Base-by-base conservation (phyloP, 2,329 filamentous ascomycete genomes). In the Pseudopithomyces chartarum region DNA sequence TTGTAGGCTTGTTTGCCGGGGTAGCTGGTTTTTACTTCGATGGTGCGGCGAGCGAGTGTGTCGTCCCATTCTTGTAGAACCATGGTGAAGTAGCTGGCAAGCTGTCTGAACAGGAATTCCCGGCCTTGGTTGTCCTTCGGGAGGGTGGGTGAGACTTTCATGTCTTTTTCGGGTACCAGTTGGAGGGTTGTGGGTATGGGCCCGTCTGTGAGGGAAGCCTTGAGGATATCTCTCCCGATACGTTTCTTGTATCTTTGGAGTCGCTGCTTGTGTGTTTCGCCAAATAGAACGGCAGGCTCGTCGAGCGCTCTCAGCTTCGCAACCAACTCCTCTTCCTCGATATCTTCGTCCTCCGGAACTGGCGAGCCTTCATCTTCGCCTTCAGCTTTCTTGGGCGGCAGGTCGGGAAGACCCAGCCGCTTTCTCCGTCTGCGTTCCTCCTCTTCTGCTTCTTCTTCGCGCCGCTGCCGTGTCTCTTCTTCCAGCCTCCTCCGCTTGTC, bases 51-150 rank as follows among this genome's bases (percentile, higher is more conserved):
- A 6, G 85, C 85, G 67, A 99, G 85, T 5, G 93, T 92, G 39
- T 80, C 73, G 66, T 93, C 87, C 89, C 96, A 99, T 75, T 96
- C 94, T 43, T 83, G 85, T 56, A 99, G 81, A n/a, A 99, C 87
- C 87, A 99, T 92, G 52, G 91, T 96, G 79, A 99, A 98, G 80
- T 97, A 99, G 47, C 91, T 95, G 19, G 90, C 91, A 54, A 99
- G 82, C 76, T 99, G 94, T 11, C 94, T 84, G 79, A 90, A 94
- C 39, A 99, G 80, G 76, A 90, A 92, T 43, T 84, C 80, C 44
- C 87, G 85, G 0, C 81, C 90, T 39, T 87, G 85, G 19, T 79
- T 80, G 64, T 93, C 90, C 66, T 84, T 81, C 1, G 84, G 82
- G 10, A 91, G 78, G 42, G 80, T 81, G 1, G 86, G 80, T 3